Evolutionary conservation across 1,284 basidiomycete species (phyloP), one percentile per base, ranked within the genome.

Genomic region (Sanguinoderma infundibulare): DNA sequence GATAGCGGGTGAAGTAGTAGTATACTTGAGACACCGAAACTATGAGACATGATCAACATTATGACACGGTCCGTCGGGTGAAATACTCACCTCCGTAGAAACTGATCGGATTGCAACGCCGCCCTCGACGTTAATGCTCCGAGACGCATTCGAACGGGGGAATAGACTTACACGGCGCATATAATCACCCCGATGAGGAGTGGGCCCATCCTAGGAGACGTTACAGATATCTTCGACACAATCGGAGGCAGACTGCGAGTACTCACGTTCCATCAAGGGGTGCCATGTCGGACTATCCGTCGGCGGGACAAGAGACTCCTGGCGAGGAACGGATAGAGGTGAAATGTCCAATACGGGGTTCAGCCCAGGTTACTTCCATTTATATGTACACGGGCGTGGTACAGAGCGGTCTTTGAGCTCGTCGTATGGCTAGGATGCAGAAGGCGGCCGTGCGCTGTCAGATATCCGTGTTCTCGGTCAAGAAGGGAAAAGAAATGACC

Each of bases 11-110:
- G 60, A 73, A 87, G 66, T 87, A 87, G 62, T 80, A 86, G 76
- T 78, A 85, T 2, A 80, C 78, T 68, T 87, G 86, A 30, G 84
- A 72, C 51, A 79, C 76, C 2, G 84, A 83, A 22, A 84, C 86
- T 87, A 28, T 15, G n/a, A 14, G 15, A 38, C 12, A n/a, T 28
- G 17, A n/a, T 30, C 5, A 34, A n/a, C 24, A 38, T 10, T 10
- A 7, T 8, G 14, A 8, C 9, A 6, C 14, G 5, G 2, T 34
- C 20, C 2, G 9, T 35, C 0, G 40, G 30, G 22, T 24, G 24
- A 20, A 17, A 24, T 24, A 22, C 53, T 24, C 17, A 59, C 58
- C 58, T 40, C 58, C 58, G 22, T 53, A 59, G 22, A 59, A 53
- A 46, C 58, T 59, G 14, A 3, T 35, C 14, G 42, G 4, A 40